Conservation (phyloP, 495 filamentous ascomycete species). For the Xylaria bambusicola region DNA sequence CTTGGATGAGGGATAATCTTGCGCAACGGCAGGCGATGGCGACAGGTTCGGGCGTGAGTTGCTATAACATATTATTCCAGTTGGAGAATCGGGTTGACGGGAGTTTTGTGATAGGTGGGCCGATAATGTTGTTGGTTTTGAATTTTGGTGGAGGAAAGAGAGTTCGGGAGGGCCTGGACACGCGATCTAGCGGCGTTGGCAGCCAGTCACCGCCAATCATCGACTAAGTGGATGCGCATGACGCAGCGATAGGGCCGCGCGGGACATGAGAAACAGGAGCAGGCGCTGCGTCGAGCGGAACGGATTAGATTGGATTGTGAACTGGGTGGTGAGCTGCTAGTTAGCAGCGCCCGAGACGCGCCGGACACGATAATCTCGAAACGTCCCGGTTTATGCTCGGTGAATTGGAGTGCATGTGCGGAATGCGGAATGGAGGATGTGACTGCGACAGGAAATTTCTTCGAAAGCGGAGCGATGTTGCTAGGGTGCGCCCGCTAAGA, state of each 20-base stretch:
- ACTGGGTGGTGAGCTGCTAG: slow-evolving; percentile 1
- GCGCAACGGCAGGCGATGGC: slow-evolving; percentile 25
- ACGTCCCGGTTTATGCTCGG: slow-evolving; percentile 19
- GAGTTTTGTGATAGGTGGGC: slow-evolving; percentile 22
- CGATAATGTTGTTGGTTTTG: slow-evolving; percentile 22
- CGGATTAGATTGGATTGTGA: slow-evolving; percentile 1
- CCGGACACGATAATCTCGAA: not conserved
- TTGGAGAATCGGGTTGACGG: slow-evolving; percentile 16
- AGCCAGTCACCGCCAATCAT: slow-evolving; percentile 21
- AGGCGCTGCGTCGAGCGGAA: not conserved
- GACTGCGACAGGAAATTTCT: slow-evolving; percentile 11
- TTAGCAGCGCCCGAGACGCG: slow-evolving; percentile 1
- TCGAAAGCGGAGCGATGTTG: slow-evolving; percentile 20
- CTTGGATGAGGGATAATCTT: slow-evolving; percentile 24
- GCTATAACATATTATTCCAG: slow-evolving; percentile 30
- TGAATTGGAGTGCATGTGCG: slow-evolving; percentile 16
- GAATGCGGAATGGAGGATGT: slow-evolving; percentile 9
- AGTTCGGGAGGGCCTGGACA: not conserved
- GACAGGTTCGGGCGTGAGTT: slow-evolving; percentile 25
- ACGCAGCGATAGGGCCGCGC: slow-evolving; percentile 5
- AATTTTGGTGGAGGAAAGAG: slow-evolving; percentile 13
- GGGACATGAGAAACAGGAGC: slow-evolving; percentile 13
- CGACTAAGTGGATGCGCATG: slow-evolving; percentile 30
- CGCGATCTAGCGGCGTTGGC: not conserved
- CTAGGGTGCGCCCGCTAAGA: not conserved